A percentile compares a stretch with the other conserved stretches of the same genome.
These are phyloP conservation scores for Davidsoniella virescens DNA, from an alignment of 2,329 filamentous ascomycete genomes.

Conservation along the genomic window DNA sequence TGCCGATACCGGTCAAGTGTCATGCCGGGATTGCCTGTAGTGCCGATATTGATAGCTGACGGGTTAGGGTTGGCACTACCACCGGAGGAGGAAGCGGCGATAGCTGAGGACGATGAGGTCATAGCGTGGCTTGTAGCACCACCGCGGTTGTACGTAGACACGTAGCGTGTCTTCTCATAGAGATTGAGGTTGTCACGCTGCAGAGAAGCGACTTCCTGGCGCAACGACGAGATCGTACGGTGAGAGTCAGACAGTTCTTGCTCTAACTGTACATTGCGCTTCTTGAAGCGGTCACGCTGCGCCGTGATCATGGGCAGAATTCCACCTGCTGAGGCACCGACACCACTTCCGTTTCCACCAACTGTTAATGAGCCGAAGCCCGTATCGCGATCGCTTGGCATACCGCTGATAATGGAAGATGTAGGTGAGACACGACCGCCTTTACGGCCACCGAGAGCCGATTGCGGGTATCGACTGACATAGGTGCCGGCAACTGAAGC, in stretches of 20 bases:
- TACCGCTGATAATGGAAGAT: constrained; percentile 92
- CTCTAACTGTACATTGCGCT: constrained; percentile 82
- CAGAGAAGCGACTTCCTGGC: constrained; percentile 77
- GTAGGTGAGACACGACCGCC: constrained; percentile 69
- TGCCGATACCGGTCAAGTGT: constrained; percentile 74
- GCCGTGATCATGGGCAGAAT: constrained; percentile 97
- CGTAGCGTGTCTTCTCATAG: constrained; percentile 94
- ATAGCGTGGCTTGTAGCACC: constrained; percentile 23
- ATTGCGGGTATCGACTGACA: constrained; percentile 58
- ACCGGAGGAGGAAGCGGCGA: constrained; percentile 36
- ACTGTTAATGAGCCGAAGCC: constrained; percentile 34
- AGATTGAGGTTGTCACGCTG: constrained; percentile 93
- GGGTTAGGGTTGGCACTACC: constrained; percentile 48
- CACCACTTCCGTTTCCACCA: constrained; percentile 32
- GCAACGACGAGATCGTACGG: constrained; percentile 63
- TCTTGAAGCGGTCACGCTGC: constrained; percentile 95
- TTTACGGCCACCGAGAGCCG: constrained; percentile 41
- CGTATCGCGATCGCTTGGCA: constrained; percentile 38
- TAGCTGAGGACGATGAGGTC: constrained; percentile 43
- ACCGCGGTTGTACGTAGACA: constrained; percentile 77
- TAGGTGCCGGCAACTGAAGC: constrained; percentile 91
- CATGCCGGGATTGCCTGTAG: constrained; percentile 41
- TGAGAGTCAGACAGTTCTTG: constrained; percentile 76
- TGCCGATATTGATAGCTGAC: constrained; percentile 46
- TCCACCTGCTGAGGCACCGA: constrained; percentile 33